Percentiles rank a stretch among this genome's conserved stretches.
Conservation (phyloP, 1,284 basidiomycete genomes). For the Sporisorium reilianum region DNA sequence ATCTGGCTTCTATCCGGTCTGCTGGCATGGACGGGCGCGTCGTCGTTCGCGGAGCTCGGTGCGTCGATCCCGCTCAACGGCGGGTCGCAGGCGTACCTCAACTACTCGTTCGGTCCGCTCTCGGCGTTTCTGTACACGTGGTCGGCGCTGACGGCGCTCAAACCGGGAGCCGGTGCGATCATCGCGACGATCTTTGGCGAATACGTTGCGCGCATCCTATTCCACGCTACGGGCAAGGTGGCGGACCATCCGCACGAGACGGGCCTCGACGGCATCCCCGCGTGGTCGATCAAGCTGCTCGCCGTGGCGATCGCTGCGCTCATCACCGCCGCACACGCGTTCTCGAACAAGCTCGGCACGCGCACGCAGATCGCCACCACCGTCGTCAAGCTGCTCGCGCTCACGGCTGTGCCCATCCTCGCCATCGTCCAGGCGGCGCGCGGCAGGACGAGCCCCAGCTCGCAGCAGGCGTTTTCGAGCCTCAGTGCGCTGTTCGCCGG, state of each 20-base stretch:
- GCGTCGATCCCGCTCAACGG: conserved; percentile 73
- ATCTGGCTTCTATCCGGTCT: conserved; percentile 64
- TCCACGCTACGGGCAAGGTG: conserved; percentile 69
- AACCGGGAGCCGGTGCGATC: conserved; percentile 75
- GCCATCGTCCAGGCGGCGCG: conserved; percentile 80
- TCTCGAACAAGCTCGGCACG: conserved; percentile 82
- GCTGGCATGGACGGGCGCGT: conserved; percentile 65
- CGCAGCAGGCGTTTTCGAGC: conserved; percentile 50
- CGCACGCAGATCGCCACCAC: conserved; percentile 88
- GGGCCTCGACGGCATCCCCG: conserved; percentile 80
- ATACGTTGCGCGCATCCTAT: conserved; percentile 79
- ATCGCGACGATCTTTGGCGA: conserved; percentile 75
- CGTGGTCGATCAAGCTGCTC: conserved; percentile 92
- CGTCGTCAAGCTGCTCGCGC: conserved; percentile 77
- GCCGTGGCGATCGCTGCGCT: conserved; percentile 80
- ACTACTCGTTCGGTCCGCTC: conserved; percentile 79
- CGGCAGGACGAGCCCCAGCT: conserved; percentile 70
- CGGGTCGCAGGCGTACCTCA: conserved; percentile 77
- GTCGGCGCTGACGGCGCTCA: conserved; percentile 69
- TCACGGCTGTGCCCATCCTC: conserved; percentile 79
- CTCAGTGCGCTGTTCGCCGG: conserved; percentile 75
- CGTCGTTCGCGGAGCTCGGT: conserved; percentile 78
- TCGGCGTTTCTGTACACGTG: conserved; percentile 73
- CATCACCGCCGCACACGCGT: conserved; percentile 82
- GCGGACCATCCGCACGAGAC: conserved; percentile 77